Conservation (phyloP, 2,329 filamentous ascomycete species). For the Aphanoascus verrucosus region DNA sequence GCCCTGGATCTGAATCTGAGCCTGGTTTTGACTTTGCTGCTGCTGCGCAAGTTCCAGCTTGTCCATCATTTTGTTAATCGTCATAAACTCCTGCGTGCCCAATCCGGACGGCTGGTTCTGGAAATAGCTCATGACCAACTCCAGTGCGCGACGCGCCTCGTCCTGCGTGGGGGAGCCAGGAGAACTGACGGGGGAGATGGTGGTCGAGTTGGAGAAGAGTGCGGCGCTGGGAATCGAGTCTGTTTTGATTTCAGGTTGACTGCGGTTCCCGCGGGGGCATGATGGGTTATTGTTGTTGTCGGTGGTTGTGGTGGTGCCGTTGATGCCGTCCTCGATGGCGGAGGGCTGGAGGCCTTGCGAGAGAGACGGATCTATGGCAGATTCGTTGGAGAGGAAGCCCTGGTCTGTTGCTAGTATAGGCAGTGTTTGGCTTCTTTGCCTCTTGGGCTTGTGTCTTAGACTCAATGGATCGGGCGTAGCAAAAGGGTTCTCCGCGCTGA, state of each 20-base stretch:
- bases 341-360: conserved; percentile 37
- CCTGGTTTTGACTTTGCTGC: no score
- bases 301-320: conserved; percentile 20
- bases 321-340: conserved; percentile 39
- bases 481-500: conserved; percentile 68
- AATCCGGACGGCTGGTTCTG: conserved; percentile 58
- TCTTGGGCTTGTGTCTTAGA: conserved; percentile 45
- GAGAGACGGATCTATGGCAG: conserved; percentile 40
- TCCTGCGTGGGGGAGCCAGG: conserved; percentile 66
- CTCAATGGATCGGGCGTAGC: conserved; percentile 43
- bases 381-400: conserved; percentile 40
- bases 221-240: conserved; percentile 18
- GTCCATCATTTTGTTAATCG: conserved; percentile 72
- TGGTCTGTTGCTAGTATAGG: conserved; percentile 52
- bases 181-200: conserved; percentile 42
- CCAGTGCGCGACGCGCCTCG: conserved; percentile 70
- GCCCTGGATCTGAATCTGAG: conserved; percentile 36
- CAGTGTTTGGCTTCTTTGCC: conserved; percentile 80
- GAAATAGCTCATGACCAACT: conserved; percentile 73
- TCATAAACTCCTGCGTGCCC: conserved; percentile 67
- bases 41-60: conserved; percentile 56
- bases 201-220: conserved; percentile 34
- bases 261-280: conserved; percentile 36
- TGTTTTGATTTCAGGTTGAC: conserved; percentile 36
- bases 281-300: conserved; percentile 21